phyloP scores from a whole-genome alignment of 2,329 filamentous ascomycete species.

The Phyllachora maydis region DNA sequence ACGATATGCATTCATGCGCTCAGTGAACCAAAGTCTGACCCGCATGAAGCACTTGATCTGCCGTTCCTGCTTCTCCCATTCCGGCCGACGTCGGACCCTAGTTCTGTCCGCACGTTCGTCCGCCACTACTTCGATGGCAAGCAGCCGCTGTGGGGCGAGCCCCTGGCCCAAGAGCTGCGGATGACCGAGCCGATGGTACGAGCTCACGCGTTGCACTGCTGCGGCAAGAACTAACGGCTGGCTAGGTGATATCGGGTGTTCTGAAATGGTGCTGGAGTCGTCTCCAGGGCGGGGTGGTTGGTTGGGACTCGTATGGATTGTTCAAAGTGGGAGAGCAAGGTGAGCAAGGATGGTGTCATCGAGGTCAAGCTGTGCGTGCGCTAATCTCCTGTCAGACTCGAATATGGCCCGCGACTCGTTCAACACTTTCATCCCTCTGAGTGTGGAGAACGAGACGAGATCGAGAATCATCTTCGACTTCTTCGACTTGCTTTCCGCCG shows the following conservation, averaged over 20 bases:
- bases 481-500: constrained; percentile 78
- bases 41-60: constrained; percentile 50
- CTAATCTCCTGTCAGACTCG: constrained; percentile 42
- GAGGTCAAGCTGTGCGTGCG: constrained; percentile 1
- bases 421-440: constrained; percentile 87
- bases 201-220: constrained; percentile 4
- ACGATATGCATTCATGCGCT: too few relatives aligned
- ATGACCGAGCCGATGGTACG: constrained; percentile 86
- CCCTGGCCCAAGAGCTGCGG: constrained; percentile 65
- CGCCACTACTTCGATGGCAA: constrained; percentile 71
- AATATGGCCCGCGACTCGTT: constrained; percentile 84
- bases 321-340: constrained; percentile 90
- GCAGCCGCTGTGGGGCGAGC: constrained; percentile 44
- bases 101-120: constrained; percentile 78
- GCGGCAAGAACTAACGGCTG: neutral
- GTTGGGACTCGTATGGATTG: constrained; percentile 91
- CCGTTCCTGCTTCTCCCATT: constrained; percentile 91
- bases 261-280: constrained; percentile 98
- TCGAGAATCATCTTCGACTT: constrained; percentile 88
- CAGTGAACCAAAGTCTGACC: neutral
- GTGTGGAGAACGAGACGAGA: constrained; percentile 69
- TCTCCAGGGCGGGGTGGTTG: constrained; percentile 74
- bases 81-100: constrained; percentile 79
- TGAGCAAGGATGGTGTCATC: too few relatives aligned
- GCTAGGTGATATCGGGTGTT: constrained; percentile 74